Evolutionary conservation across 2,329 filamentous ascomycete genomes (phyloP), one percentile per base, ranked within the genome.

Genomic region (Rutstroemia sp.): DNA sequence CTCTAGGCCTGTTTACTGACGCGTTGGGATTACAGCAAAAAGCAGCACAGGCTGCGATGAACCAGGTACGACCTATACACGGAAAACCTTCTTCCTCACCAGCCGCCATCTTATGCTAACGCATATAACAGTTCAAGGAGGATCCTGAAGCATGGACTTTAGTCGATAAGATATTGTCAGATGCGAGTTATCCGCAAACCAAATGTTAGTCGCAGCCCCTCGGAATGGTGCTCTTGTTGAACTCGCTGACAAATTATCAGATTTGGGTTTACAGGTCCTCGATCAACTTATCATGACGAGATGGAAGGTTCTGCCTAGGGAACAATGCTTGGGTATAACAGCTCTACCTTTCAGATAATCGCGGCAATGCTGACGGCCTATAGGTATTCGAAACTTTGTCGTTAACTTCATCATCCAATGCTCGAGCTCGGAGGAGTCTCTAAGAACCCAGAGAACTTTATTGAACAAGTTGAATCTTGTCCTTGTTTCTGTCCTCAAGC

Each of bases 391-490:
- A 68, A 99, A 99, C 78, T 99, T 99, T 72, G 89, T 99, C 60
- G 94, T 99, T 67, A 91, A 95, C 76, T 96, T 95, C 77, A 99
- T 99, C 73, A 92, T 99, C 71, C 86, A 96, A 71, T 88, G 86
- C 72, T 97, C 94, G 48, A 86, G 83, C 72, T 88, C 90, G 60
- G 92, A 97, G 73, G 92, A 97, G 69, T 87, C 86, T 63, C 79
- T 96, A 65, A 88, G 86, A 72, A 77, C 82, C 66, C 87, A 97
- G 74, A 87, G 89, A 69, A 92, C 92, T 36, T 83, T 99, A 58
- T 79, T 99, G 69, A 97, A 97, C 81, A 99, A 99, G 78, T 85
- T 99, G 60, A 99, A 99, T 70, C 82, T 99, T 67, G 92, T 97
- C 57, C 87, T 99, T 62, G 90, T 99, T 66, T 96, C 92, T 57